Percentiles rank a stretch among this genome's conserved stretches.
Conservation (phyloP, 2,329 filamentous ascomycete genomes). For the Trichoderma arundinaceum region DNA sequence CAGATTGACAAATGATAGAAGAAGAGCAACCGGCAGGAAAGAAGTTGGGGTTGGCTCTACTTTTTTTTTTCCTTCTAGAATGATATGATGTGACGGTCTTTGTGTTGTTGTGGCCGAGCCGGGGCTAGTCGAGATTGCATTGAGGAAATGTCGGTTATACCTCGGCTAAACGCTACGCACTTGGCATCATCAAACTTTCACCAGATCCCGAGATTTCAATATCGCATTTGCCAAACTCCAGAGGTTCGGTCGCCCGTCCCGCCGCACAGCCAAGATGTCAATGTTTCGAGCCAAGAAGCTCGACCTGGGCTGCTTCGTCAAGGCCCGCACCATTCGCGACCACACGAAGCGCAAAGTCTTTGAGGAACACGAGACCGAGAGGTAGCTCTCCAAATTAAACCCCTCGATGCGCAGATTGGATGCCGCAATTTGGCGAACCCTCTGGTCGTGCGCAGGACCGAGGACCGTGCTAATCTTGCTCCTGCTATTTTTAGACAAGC, state of each 20-base stretch:
- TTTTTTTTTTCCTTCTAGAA: background rate
- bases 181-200: constrained; percentile 29
- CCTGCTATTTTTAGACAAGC: constrained; percentile 70
- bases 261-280: constrained; percentile 62
- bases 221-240: constrained; percentile 12
- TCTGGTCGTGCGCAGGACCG: background rate
- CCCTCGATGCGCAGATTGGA: background rate
- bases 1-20: background rate
- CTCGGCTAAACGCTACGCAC: constrained; percentile 16
- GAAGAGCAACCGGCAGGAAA: background rate
- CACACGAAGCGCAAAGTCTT: constrained; percentile 97
- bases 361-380: constrained; percentile 82
- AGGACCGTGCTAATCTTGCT: constrained; percentile 12
- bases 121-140: constrained; percentile 3
- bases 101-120: background rate
- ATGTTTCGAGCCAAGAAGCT: constrained; percentile 91
- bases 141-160: constrained; percentile 18
- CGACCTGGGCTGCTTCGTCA: constrained; percentile 86
- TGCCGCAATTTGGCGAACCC: background rate
- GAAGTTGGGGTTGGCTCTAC: background rate
- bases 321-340: constrained; percentile 86
- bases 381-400: constrained; percentile 57
- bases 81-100: background rate
- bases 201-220: constrained; percentile 20
- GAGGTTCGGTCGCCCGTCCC: background rate